A percentile compares a stretch with the other conserved stretches of the same genome.
Conservation (phyloP, 78 protist genomes). For the Pelomyxa schiedti region DNA sequence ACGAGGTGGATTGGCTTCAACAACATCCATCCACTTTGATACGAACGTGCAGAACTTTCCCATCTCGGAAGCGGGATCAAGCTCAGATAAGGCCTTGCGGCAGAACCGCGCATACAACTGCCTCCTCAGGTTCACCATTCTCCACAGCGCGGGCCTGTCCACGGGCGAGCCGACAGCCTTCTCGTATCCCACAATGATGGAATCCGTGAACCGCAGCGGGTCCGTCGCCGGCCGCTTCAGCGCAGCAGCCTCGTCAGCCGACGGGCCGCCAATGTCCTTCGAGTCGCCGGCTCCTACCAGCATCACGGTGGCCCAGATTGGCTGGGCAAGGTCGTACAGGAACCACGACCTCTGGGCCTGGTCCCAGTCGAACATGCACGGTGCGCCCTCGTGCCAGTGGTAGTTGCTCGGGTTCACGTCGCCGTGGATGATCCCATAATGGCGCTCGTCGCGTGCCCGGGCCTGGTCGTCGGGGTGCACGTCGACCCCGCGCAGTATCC, state of each 20-base stretch:
- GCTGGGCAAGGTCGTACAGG: conserved; percentile 31
- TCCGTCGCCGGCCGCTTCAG: conserved; percentile 15
- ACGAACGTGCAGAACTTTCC: conserved; percentile 22
- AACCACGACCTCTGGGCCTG: conserved; percentile 29
- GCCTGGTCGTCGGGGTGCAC: conserved; percentile 6
- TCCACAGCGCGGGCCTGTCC: conserved; percentile 11
- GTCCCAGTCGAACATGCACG: conserved; percentile 53
- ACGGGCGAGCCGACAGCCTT: neutral
- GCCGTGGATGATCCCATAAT: conserved; percentile 41
- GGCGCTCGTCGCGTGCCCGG: neutral
- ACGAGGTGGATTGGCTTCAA: no score
- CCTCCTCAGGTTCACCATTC: conserved; percentile 42
- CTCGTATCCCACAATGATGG: conserved; percentile 39
- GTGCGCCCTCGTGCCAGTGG: conserved; percentile 1
- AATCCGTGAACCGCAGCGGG: conserved; percentile 4
- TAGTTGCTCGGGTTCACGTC: conserved; percentile 47
- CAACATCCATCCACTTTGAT: conserved; percentile 16
- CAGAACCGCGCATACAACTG: conserved; percentile 47
- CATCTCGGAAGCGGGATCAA: conserved; percentile 15
- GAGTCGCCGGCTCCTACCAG: conserved; percentile 12
- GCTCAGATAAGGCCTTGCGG: conserved; percentile 20
- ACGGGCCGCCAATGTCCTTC: neutral
- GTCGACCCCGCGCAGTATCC: conserved; percentile 7
- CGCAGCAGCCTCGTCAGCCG: neutral
- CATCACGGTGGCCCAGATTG: conserved; percentile 26